Conservation (phyloP, 805 yeast species). For the Kregervanrija pseudodelftensis region DNA sequence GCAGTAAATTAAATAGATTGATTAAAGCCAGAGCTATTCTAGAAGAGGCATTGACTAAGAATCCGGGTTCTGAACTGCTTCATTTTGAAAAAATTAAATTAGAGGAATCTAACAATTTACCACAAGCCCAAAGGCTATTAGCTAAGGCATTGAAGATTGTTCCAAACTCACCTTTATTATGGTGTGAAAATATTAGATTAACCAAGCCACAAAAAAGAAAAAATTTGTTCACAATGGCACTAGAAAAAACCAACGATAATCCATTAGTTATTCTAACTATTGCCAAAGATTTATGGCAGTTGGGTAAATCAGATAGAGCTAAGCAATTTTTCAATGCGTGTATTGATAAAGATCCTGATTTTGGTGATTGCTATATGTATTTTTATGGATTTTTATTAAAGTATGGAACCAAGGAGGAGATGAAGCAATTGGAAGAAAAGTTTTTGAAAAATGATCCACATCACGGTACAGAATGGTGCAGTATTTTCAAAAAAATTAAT, state of each 20-base stretch:
- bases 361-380: conserved; percentile 80
- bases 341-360: conserved; percentile 37
- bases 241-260: conserved; percentile 56
- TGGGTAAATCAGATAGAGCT: conserved; percentile 57
- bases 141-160: conserved; percentile 51
- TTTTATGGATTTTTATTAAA: conserved; percentile 37
- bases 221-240: conserved; percentile 60
- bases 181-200: conserved; percentile 54
- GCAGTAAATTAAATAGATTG: conserved; percentile 29
- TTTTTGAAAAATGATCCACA: conserved; percentile 45
- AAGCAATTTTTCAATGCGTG: conserved; percentile 70
- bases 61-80: conserved; percentile 42
- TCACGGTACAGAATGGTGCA: conserved; percentile 57
- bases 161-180: conserved; percentile 53
- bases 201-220: conserved; percentile 38
- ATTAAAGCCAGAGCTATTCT: conserved; percentile 65
- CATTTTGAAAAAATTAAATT: conserved; percentile 53
- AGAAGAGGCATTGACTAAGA: conserved; percentile 55
- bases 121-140: conserved; percentile 47
- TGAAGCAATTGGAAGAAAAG: conserved; percentile 27
- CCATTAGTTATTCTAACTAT: conserved; percentile 52
- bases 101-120: conserved; percentile 46
- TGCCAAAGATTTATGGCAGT: conserved; percentile 61
- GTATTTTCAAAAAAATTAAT: conserved; percentile 38
- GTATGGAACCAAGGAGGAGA: conserved; percentile 32